These are phyloP conservation scores for Carex littledalei DNA, from an alignment of 176 grass and related monocot species.

Conservation along the genomic window DNA sequence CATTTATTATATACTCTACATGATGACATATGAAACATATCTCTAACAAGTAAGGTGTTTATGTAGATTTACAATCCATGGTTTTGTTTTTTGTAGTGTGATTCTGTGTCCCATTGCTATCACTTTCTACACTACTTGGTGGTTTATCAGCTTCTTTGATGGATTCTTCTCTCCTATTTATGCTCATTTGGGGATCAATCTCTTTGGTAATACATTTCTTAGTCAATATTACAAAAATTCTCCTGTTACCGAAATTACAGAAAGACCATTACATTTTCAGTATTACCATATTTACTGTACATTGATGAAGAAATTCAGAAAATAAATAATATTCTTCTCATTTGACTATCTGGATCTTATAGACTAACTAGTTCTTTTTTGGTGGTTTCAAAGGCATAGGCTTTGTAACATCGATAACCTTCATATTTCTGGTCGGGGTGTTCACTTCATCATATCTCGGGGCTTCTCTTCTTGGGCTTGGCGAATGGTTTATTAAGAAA, in stretches of 20 bases:
- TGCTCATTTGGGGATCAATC: constrained; percentile 52
- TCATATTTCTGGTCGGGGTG: constrained; percentile 69
- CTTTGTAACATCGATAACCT: constrained; percentile 61
- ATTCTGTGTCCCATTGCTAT: constrained; percentile 71
- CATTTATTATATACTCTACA: not conserved
- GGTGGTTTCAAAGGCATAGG: constrained; percentile 36
- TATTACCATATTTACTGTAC: not conserved
- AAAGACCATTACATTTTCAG: not conserved
- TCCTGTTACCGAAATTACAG: not conserved
- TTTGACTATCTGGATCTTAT: not conserved
- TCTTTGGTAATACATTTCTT: constrained; percentile 40
- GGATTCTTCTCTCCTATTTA: constrained; percentile 88
- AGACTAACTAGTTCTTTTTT: not conserved
- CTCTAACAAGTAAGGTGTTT: not conserved
- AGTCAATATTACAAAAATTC: not conserved
- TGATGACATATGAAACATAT: not conserved
- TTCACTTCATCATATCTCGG: constrained; percentile 78
- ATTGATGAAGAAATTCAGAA: not conserved
- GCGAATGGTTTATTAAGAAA: constrained; percentile 65
- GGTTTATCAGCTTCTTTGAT: constrained; percentile 72
- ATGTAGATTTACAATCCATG: not conserved
- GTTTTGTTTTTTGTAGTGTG: constrained; percentile 32
- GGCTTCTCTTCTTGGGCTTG: constrained; percentile 57
- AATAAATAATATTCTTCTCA: not conserved
- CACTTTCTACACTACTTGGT: constrained; percentile 76